phyloP scores from a whole-genome alignment of 306 rosid species.

The Hippophae tibetana region DNA sequence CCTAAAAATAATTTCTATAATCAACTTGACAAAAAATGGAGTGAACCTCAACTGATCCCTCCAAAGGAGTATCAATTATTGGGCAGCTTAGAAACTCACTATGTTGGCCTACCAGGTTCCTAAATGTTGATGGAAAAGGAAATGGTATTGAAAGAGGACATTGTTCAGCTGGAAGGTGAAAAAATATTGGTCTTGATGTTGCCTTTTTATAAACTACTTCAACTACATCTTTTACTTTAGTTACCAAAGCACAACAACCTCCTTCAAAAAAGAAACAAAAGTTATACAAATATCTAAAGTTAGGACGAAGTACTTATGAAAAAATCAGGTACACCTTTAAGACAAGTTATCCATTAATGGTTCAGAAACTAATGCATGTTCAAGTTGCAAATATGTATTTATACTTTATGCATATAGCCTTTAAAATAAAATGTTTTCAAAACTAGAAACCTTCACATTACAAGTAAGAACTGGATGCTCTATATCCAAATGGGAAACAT shows the following conservation, averaged over 20 bases:
- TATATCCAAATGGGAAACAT: too few relatives aligned
- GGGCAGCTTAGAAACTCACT: slow-evolving; percentile 48
- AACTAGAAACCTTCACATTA: too few relatives aligned
- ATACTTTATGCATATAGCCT: too few relatives aligned
- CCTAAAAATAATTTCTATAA: slow-evolving; percentile 1
- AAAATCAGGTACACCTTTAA: too few relatives aligned
- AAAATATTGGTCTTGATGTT: slow-evolving; percentile 49
- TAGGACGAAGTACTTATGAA: too few relatives aligned
- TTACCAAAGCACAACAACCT: slow-evolving; percentile 45
- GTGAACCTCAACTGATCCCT: slow-evolving; percentile 56
- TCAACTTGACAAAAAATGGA: slow-evolving; percentile 74
- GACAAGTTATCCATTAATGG: too few relatives aligned
- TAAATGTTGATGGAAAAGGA: slow-evolving; percentile 79
- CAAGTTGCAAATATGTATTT: too few relatives aligned
- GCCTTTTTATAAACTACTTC: slow-evolving; percentile 42
- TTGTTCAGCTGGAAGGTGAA: slow-evolving; percentile 56
- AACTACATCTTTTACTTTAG: slow-evolving; percentile 37
- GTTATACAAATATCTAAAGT: neutral
- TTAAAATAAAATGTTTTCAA: too few relatives aligned
- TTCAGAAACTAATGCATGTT: too few relatives aligned
- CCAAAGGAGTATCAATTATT: slow-evolving; percentile 17
- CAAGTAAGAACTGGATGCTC: too few relatives aligned
- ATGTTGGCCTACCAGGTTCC: slow-evolving; percentile 48
- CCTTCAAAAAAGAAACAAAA: slow-evolving; percentile 27
- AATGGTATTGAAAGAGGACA: slow-evolving; percentile 83